Evolutionary conservation across 2,329 filamentous ascomycete genomes (phyloP), one percentile per base, ranked within the genome.

Genomic region (Daldinia sp.): DNA sequence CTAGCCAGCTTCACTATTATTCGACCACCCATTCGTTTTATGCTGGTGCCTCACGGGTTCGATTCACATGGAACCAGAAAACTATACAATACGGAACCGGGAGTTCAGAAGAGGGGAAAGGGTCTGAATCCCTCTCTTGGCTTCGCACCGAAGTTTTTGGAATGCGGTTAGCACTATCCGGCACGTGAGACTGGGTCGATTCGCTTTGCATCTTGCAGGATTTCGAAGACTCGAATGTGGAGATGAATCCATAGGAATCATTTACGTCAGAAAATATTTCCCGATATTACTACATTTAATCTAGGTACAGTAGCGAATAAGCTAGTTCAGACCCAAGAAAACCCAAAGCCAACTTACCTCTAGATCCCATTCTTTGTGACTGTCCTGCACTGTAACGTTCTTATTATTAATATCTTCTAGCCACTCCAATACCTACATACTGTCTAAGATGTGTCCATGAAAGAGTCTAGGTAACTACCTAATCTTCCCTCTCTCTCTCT

Each of bases 121-220:
- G 15, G 25, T 17, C 19, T 27, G 32, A 10, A 37, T 51, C 19
- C 25, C 27, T 7, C 27, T 58, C 19, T 58, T 37, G 9, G n/a
- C 11, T 27, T 43, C 45, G 10, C 47, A 21, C 29, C n/a, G 11
- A 47, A 58, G 55, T 27, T 34, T 51, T 34, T 39, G 34, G n/a
- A 48, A 52, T 52, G 25, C 47, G 41, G 21, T 47, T 32, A 52
- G 21, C 9, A 52, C 34, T 37, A 27, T n/a, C 10, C 35, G 47
- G 21, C 13, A 58, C 29, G 19, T 51, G 23, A 39, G 37, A 17
- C 23, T 52, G 11, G 55, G 32, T 58, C 29, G 47, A 52, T 47
- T 52, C 37, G n/a, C 35, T 58, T 11, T 45, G 37, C 29, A 52
- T 45, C 17, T 47, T 52, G 37, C 47, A 51, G 21, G 47, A 47